Evolutionary conservation across 164 flowering plant genomes (phyloP).

Genomic region (Macadamia tetraphylla): DNA sequence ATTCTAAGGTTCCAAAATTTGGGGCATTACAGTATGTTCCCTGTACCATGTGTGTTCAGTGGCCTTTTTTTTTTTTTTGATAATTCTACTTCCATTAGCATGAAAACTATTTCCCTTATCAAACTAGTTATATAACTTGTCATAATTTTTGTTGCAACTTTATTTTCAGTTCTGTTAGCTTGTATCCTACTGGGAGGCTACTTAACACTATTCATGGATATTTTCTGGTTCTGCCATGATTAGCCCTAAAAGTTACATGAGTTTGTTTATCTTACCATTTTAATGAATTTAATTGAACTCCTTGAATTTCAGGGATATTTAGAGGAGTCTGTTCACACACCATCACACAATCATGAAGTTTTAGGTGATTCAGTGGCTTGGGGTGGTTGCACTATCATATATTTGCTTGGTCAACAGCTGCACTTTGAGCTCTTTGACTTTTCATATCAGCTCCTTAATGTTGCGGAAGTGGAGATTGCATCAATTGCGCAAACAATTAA

Average conservation of each 20-base stretch:
- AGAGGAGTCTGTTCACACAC: constrained; percentile 54
- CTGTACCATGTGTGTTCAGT: too few relatives aligned
- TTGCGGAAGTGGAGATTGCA: constrained; percentile 81
- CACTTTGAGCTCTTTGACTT: constrained; percentile 97
- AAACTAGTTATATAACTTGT: too few relatives aligned
- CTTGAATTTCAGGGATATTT: constrained; percentile 53
- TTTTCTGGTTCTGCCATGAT: too few relatives aligned
- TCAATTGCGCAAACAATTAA: constrained; percentile 34
- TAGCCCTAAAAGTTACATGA: not conserved
- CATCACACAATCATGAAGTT: constrained; percentile 44
- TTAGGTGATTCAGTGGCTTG: constrained; percentile 96
- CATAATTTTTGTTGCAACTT: too few relatives aligned
- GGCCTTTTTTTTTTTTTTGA: too few relatives aligned
- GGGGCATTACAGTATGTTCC: too few relatives aligned
- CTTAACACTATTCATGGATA: too few relatives aligned
- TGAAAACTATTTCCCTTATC: too few relatives aligned
- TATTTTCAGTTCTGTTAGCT: too few relatives aligned
- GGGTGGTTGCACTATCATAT: constrained; percentile 97
- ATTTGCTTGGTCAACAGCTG: constrained; percentile 92
- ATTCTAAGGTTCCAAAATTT: too few relatives aligned
- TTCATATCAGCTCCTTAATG: constrained; percentile 92
- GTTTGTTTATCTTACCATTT: not conserved
- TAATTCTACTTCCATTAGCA: too few relatives aligned
- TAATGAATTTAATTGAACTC: constrained; percentile 3
- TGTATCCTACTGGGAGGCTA: too few relatives aligned